Conservation (phyloP, 1,284 basidiomycete genomes). For the Earliella scabrosa region DNA sequence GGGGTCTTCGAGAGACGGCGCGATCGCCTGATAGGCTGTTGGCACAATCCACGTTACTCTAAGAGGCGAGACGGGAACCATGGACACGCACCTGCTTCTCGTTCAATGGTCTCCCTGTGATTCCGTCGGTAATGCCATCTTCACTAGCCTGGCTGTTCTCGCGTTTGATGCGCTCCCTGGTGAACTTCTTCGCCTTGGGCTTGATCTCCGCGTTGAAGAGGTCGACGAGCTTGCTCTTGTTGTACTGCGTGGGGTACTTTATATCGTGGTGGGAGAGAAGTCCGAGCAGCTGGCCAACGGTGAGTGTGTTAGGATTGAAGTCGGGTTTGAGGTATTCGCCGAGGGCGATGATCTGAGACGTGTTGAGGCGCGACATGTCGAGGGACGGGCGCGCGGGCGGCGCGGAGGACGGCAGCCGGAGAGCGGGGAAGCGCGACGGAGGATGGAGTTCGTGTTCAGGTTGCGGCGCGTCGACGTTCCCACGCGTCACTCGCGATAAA, state of each 20-base stretch:
- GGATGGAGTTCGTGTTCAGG: conserved; percentile 28
- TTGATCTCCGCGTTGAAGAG: conserved; percentile 82
- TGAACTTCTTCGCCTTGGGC: conserved; percentile 61
- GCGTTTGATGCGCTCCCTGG: conserved; percentile 67
- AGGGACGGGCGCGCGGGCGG: conserved; percentile 21
- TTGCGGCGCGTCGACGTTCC: conserved; percentile 30
- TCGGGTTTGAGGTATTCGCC: conserved; percentile 85
- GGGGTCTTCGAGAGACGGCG: conserved; percentile 40
- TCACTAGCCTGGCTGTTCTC: conserved; percentile 76
- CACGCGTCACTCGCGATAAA: conserved; percentile 26
- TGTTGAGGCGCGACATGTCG: conserved; percentile 71
- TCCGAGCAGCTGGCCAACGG: conserved; percentile 80
- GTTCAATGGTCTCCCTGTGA: conserved; percentile 68
- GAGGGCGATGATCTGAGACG: conserved; percentile 69
- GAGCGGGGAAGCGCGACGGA: conserved; percentile 12
- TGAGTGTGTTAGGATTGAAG: conserved; percentile 83
- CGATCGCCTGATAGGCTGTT: conserved; percentile 39
- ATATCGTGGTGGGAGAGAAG: conserved; percentile 86
- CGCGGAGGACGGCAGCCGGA: conserved; percentile 29
- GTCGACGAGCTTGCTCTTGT: conserved; percentile 85
- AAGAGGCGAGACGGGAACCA: background rate
- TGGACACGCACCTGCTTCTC: conserved; percentile 47
- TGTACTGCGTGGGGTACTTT: conserved; percentile 76
- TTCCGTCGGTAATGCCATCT: conserved; percentile 78
- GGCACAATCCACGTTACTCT: background rate